These are phyloP conservation scores for Geotrichum aggregatum DNA, from an alignment of 1,139 yeast genomes.

Conservation along the genomic window DNA sequence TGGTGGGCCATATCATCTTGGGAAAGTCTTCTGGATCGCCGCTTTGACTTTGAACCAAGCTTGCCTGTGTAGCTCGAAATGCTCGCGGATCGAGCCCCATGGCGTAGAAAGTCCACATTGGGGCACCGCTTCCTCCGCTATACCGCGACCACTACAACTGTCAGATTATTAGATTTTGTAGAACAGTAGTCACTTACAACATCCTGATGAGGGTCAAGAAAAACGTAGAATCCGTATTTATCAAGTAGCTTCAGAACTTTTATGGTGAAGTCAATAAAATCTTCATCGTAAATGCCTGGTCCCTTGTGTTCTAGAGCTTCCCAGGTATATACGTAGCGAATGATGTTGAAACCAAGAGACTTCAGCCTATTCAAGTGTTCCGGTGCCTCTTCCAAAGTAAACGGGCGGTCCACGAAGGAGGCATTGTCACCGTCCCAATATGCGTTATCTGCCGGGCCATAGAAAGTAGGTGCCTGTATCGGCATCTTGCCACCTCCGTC, in stretches of 20 bases:
- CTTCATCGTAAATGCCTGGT: constrained; percentile 75
- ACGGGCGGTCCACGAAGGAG: constrained; percentile 74
- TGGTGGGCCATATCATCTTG: constrained; percentile 87
- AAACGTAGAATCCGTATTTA: constrained; percentile 65
- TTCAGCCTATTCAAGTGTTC: constrained; percentile 64
- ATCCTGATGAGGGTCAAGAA: constrained; percentile 86
- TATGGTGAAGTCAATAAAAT: constrained; percentile 64
- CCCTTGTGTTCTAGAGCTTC: constrained; percentile 86
- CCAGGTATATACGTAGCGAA: constrained; percentile 78
- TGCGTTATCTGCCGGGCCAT: constrained; percentile 42
- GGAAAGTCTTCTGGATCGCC: constrained; percentile 37
- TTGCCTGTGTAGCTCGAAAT: constrained; percentile 66
- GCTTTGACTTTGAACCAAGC: constrained; percentile 59
- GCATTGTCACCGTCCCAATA: constrained; percentile 67
- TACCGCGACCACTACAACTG: constrained; percentile 67
- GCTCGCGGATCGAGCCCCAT: constrained; percentile 73
- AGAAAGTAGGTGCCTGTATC: constrained; percentile 44
- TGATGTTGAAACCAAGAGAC: constrained; percentile 72
- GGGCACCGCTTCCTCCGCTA: constrained; percentile 90
- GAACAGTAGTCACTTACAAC: constrained; percentile 32
- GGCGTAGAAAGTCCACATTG: constrained; percentile 83
- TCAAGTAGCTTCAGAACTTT: constrained; percentile 55
- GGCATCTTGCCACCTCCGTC: constrained; percentile 79
- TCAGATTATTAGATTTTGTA: background rate
- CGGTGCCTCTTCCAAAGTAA: constrained; percentile 67